Base-by-base conservation (phyloP, 306 rosid genomes). In the Cicer arietinum region DNA sequence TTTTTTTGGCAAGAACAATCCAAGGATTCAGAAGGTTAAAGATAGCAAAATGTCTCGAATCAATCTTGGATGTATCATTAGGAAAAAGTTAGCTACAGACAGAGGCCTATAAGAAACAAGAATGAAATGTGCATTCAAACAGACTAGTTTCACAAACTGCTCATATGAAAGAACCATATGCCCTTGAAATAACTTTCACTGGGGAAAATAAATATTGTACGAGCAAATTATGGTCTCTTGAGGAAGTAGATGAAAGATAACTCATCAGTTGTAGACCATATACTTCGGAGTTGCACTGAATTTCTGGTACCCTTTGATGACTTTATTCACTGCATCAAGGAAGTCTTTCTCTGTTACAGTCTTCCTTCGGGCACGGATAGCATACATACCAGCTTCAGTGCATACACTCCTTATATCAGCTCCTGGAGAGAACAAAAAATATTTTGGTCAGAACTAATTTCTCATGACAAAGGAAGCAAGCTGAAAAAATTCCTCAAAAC, bases 361-460 rank as follows among this genome's bases (percentile, higher is more conserved):
- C 89, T 95, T 95, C 85, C 99, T 92, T 75, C 98, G 84, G 53
- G 98, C 99, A 13, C 99, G 96, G 81, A 95, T 95, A 13, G 99
- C 99, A 73, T 81, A 95, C 99, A 95, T 95, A 74, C 99, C 99
- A 9, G 99, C 99, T 84, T 95, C 99, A 0, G 99, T 95, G 89
- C 99, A 95, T 0, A 95, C 99, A 71, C 97, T 90, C 85, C 99
- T 86, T 13, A 95, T 95, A 75, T 95, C 99, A 77, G 99, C 99
- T 52, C 99, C 99, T 95, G 89, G n/a, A 59, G 39, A 51, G 17
- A 46, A 69, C 12, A 48, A 40, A 18, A 46, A 72, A 11, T 54
- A 45, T 12, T 7, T 11, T 39, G 18, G 75, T 84, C 79, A 87
- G 80, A 30, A 7, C 42, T 25, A 25, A 58, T 25, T 9, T 57